These are phyloP conservation scores for Parasitella parasitica DNA, from an alignment of 371 early-diverging fungal species.

Conservation along the genomic window DNA sequence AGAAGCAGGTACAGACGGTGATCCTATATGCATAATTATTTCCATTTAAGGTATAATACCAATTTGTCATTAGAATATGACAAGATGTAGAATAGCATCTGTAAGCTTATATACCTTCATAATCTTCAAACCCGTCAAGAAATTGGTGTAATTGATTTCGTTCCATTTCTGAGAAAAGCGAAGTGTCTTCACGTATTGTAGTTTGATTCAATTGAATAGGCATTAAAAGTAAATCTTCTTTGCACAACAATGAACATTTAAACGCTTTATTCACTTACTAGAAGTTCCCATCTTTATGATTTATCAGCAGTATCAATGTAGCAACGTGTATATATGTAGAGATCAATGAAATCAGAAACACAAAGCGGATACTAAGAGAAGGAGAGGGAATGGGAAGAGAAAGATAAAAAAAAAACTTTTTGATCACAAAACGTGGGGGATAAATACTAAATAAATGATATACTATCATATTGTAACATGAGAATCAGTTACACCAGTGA, in stretches of 20 bases:
- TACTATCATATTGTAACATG: background rate
- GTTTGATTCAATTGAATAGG: background rate
- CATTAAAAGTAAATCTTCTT: background rate
- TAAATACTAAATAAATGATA: background rate
- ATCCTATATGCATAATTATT: background rate
- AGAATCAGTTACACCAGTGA: background rate
- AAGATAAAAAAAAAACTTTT: background rate
- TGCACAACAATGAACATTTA: background rate
- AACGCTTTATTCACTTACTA: too few species aligned
- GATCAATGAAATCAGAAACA: background rate
- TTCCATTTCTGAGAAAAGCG: conserved; percentile 18
- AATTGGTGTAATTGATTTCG: conserved; percentile 11
- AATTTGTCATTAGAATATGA: background rate
- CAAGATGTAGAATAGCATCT: background rate
- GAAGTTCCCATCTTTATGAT: background rate
- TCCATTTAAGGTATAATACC: background rate
- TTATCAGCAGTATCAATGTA: background rate
- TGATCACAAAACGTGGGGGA: conserved; percentile 14
- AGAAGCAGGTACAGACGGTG: background rate
- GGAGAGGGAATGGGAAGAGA: background rate
- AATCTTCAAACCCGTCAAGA: conserved; percentile 13
- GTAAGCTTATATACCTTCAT: background rate
- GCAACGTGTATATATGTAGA: background rate
- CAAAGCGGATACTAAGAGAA: background rate
- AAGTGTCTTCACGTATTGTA: background rate